Conservation (phyloP, 192 early-diverging fungal species). For the Backusella luteola region DNA sequence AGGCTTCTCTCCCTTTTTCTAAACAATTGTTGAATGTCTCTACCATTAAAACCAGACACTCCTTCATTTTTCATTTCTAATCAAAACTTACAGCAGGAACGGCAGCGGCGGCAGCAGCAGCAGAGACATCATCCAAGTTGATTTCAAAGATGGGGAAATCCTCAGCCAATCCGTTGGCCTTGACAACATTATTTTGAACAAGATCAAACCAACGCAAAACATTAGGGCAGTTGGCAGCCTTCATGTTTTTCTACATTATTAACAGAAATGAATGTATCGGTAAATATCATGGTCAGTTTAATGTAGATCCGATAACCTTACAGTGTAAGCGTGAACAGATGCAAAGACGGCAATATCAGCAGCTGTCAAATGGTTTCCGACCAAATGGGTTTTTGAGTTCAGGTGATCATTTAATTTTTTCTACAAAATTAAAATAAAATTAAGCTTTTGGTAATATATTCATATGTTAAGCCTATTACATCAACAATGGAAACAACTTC, state of each 20-base stretch:
- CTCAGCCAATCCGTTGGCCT: conserved; percentile 38
- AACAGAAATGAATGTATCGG: neutral
- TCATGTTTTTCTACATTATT: conserved; percentile 14
- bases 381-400: conserved; percentile 62
- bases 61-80: neutral
- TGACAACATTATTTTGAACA: conserved; percentile 65
- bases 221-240: conserved; percentile 48
- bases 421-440: neutral
- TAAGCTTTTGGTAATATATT: neutral
- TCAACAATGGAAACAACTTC: conserved; percentile 20
- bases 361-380: conserved; percentile 58
- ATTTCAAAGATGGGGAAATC: conserved; percentile 41
- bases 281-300: neutral
- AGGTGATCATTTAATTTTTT: conserved; percentile 54
- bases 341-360: conserved; percentile 69
- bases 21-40: neutral
- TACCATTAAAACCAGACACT: neutral
- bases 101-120: conserved; percentile 27
- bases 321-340: conserved; percentile 56
- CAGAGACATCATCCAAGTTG: conserved; percentile 44
- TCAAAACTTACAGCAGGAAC: conserved; percentile 15
- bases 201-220: conserved; percentile 80
- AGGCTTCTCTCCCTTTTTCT: conserved; percentile 17
- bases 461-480: neutral
- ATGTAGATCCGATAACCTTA: conserved; percentile 14